Base-by-base conservation (phyloP, 164 flowering plant species). In the Vitis riparia region DNA sequence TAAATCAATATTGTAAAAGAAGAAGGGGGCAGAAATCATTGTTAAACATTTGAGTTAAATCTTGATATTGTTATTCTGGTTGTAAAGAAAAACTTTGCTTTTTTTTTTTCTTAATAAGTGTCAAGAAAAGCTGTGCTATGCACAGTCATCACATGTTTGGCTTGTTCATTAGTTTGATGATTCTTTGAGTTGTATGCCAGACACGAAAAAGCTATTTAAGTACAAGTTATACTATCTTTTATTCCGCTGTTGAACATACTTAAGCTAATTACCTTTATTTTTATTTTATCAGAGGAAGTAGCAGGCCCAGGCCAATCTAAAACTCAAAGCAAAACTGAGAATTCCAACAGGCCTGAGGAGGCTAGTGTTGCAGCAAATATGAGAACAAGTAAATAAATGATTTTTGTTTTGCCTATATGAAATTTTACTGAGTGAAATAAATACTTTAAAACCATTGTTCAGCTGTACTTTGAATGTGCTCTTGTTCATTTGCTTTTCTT, bases 331-430 rank as follows among this genome's bases (percentile, higher is more conserved):
- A 52, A 69, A 62, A 64, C 16, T 61, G 68, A 44, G 0, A 59
- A 12, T 30, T 23, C 65, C 32, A 44, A 19, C 60, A 56, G 55
- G 44, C 56, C 30, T 11, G n/a, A 19, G 59, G 69, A 68, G 59
- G 63, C 76, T 62, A 68, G 64, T 61, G 8, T 58, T 65, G 69
- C 49, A 71, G 30, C n/a, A 5, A 47, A 74, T 55, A 60, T 14
- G 49, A 59, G 9, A 68, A 68, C 55, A 52, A 19, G 80, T 77
- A 71, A 47, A 32, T 71, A 23, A 2, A 17, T 44, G 30, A 65
- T 55, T 37, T 52, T 68, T 51, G 12, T 78, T 61, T 62, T 29
- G 12, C 53, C 53, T 68, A 50, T 9, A 27, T 47, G 37, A 12
- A 15, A 15, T 32, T 16, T 13, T 14, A 15, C 10, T 12, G 16